Base-by-base conservation (phyloP, 164 flowering plant genomes). In the Magnolia sinica region DNA sequence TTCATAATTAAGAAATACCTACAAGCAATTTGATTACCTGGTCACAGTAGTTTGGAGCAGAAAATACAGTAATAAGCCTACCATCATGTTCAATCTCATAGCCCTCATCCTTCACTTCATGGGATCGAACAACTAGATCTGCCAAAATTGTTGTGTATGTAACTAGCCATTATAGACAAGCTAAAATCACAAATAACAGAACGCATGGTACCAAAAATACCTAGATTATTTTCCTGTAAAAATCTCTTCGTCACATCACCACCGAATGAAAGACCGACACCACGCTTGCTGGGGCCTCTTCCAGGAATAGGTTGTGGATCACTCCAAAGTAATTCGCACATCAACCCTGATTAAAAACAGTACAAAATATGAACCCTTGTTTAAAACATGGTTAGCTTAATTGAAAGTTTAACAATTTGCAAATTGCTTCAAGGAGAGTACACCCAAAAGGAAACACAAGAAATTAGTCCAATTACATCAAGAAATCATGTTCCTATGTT, bases 311-410 rank as follows among this genome's bases (percentile, higher is more conserved):
- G 97, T 81, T 96, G 99, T 68, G 99, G 99, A 89, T 96, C 99
- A 85, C 99, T 96, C 99, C 99, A 96, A 69, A 96, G 85, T 82
- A 94, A 76, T 87, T 96, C 99, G 85, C 99, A 96, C 99, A 96
- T 96, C 83, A 96, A 82, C 22, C 99, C 99, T 96, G 83, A 77
- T 23, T 24, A 74, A 63, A 68, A 50, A 72, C 19, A 50, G 2
- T 29, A 29, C 14, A 8, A 59, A 67, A 69, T 1, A 69, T 7
- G 5, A 61, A 31, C 1, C 31, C 16, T 10, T 5, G 11, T 66
- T 5, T 45, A 64, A 31, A 63, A 16, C 11, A 68, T 16, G 61
- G 13, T 16, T 16, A 24, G 27, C 18, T 16, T 16, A 11, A 55
- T 11, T 55, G 61, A 55, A 55, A 55, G 18, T 55, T 55, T 16